These are phyloP conservation scores for Byssochlamys sp. DNA, from an alignment of 2,329 filamentous ascomycete genomes.

Conservation along the genomic window DNA sequence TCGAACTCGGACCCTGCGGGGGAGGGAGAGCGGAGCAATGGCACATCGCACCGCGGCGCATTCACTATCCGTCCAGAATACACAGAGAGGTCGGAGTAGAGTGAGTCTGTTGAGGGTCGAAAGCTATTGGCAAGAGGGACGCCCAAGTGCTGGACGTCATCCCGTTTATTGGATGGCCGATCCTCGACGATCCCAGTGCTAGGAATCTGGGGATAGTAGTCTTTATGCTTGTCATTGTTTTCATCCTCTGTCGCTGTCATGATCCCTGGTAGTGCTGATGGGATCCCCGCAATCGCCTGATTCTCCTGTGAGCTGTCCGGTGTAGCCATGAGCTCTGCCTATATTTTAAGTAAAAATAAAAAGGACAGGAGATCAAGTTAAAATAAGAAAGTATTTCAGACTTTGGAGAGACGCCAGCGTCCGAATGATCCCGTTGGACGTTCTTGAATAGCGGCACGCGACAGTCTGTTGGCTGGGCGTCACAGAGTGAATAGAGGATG, in stretches of 20 bases:
- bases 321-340: background rate
- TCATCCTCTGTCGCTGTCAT: background rate
- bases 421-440: background rate
- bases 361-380: background rate
- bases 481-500: background rate
- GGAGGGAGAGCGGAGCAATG: conserved; percentile 8
- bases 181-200: background rate
- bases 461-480: background rate
- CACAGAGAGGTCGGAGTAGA: conserved; percentile 16
- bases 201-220: background rate
- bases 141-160: background rate
- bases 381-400: background rate
- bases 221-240: background rate
- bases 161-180: background rate
- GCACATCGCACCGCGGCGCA: conserved; percentile 7
- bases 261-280: background rate
- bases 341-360: background rate
- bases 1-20: background rate
- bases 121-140: background rate
- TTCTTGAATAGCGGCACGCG: background rate
- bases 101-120: conserved; percentile 10
- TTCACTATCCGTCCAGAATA: conserved; percentile 8
- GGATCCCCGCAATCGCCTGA: background rate
- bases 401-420: background rate
- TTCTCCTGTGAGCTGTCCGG: background rate